Evolutionary conservation across 495 filamentous ascomycete species (phyloP).

Genomic region (Astrothelium macrocarpum): DNA sequence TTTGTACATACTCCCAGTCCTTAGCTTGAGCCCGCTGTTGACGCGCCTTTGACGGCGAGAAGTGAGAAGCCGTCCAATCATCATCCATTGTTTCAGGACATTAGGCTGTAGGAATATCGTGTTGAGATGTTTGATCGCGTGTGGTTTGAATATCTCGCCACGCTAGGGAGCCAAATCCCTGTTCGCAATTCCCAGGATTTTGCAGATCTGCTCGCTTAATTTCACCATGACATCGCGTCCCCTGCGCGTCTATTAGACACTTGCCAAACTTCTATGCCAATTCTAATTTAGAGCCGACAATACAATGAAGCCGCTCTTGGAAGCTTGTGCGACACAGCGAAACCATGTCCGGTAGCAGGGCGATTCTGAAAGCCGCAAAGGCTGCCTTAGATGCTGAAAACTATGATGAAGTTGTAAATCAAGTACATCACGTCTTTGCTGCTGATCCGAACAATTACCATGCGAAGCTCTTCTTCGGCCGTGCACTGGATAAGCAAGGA

Average conservation of each 20-base stretch:
- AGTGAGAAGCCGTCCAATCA: slow-evolving; percentile 46
- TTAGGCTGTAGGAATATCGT: no score
- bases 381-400: slow-evolving; percentile 69
- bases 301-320: not conserved
- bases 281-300: not conserved
- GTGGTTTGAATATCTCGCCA: no score
- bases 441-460: slow-evolving; percentile 73
- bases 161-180: no score
- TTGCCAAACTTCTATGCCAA: not conserved
- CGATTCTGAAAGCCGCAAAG: slow-evolving; percentile 73
- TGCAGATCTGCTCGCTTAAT: not conserved
- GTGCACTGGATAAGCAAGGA: slow-evolving; percentile 66
- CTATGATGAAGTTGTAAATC: slow-evolving; percentile 60
- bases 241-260: not conserved
- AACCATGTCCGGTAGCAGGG: slow-evolving; percentile 53
- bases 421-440: slow-evolving; percentile 56
- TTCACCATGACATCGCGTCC: not conserved
- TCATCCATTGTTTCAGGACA: not conserved
- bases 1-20: slow-evolving; percentile 81
- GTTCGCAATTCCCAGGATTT: no score
- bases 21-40: slow-evolving; percentile 56
- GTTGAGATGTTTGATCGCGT: no score
- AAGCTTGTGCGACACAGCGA: not conserved
- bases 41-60: slow-evolving; percentile 61
- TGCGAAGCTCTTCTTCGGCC: slow-evolving; percentile 75